Percentiles rank a stretch among this genome's conserved stretches.
Conservation (phyloP, 2,329 filamentous ascomycete species). For the Aspergillus oerlinghausenensis region DNA sequence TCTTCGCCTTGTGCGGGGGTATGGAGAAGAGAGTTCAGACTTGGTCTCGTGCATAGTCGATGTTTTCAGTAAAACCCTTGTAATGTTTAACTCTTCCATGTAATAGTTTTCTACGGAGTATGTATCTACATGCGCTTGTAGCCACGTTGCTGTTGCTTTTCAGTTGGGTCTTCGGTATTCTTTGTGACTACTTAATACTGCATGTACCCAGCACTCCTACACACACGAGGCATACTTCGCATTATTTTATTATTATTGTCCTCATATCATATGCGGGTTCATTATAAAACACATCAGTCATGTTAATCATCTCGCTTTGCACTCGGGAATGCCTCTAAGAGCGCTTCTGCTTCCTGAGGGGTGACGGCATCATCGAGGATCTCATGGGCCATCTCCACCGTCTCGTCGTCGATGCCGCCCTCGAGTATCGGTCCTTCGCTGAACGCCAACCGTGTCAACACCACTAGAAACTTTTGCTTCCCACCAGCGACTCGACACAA, state of each 20-base stretch:
- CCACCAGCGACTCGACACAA: constrained; percentile 66
- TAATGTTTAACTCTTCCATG: too few species aligned
- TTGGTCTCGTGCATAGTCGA: too few species aligned
- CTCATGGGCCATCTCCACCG: constrained; percentile 74
- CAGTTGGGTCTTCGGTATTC: too few species aligned
- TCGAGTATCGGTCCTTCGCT: constrained; percentile 75
- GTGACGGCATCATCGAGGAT: constrained; percentile 77
- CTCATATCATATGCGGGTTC: background rate
- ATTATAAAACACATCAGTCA: background rate
- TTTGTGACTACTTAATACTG: too few species aligned
- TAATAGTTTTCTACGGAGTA: too few species aligned
- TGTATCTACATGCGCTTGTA: too few species aligned
- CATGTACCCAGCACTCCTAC: too few species aligned
- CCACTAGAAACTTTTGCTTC: constrained; percentile 75
- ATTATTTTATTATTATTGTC: background rate
- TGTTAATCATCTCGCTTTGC: constrained; percentile 25
- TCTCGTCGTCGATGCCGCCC: constrained; percentile 68
- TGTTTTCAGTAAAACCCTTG: too few species aligned
- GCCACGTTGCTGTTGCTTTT: too few species aligned
- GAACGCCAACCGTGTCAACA: constrained; percentile 79
- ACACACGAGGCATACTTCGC: background rate
- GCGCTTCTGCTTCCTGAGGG: constrained; percentile 67
- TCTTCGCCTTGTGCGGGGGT: constrained; percentile 29
- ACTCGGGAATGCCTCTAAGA: constrained; percentile 45
- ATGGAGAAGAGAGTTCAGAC: constrained; percentile 30